Percentiles rank a stretch among this genome's conserved stretches.
phyloP scores from a whole-genome alignment of 1,284 basidiomycete genomes.

The Trichosporon sp. region DNA sequence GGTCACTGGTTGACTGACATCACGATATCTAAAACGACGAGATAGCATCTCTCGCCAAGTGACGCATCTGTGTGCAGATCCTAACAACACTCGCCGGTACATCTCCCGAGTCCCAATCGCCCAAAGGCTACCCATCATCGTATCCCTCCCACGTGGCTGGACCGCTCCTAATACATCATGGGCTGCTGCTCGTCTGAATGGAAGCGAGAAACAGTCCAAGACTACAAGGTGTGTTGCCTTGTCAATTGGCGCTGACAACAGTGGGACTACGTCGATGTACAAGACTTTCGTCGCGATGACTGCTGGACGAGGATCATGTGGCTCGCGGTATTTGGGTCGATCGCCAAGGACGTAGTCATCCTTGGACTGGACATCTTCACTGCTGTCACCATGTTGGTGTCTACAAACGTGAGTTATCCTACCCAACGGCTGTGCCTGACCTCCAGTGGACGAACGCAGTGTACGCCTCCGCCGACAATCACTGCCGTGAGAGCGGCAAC shows the following conservation, averaged over 20 bases:
- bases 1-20: too few relatives aligned
- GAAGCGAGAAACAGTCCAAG: slow-evolving; percentile 95
- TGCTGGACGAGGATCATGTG: slow-evolving; percentile 86
- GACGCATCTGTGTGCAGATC: too few relatives aligned
- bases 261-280: slow-evolving; percentile 92
- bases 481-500: slow-evolving; percentile 55
- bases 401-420: slow-evolving; percentile 54
- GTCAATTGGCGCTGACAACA: slow-evolving; percentile 43
- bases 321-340: slow-evolving; percentile 79
- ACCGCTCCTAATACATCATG: slow-evolving; percentile 54
- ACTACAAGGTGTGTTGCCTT: slow-evolving; percentile 73
- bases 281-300: slow-evolving; percentile 83
- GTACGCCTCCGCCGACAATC: slow-evolving; percentile 42
- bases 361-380: slow-evolving; percentile 98
- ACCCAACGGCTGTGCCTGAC: background rate
- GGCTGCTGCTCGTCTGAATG: slow-evolving; percentile 59
- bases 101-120: too few relatives aligned
- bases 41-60: too few relatives aligned
- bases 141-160: background rate
- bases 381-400: slow-evolving; percentile 91
- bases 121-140: too few relatives aligned
- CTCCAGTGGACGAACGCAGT: slow-evolving; percentile 11
- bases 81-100: too few relatives aligned
- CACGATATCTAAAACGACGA: too few relatives aligned
- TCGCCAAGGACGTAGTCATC: slow-evolving; percentile 91